phyloP scores from a whole-genome alignment of 805 yeast genomes.

The Crinitomyces ghanaensis region DNA sequence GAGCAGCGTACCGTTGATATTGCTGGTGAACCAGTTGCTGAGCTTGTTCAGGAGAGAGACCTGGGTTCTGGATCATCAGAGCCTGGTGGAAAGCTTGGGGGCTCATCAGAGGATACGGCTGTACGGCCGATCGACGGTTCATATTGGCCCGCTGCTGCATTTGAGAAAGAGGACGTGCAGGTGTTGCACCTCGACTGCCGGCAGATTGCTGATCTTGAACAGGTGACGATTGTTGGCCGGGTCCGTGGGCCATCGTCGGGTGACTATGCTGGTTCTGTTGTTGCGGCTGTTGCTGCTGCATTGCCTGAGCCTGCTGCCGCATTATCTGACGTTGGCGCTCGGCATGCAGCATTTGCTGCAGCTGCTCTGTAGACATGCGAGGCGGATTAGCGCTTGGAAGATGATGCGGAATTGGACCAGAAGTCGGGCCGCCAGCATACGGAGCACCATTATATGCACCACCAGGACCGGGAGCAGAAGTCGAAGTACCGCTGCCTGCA shows the following conservation, averaged over 20 bases:
- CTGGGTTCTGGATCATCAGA: slow-evolving; percentile 17
- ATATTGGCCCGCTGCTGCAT: too few relatives aligned
- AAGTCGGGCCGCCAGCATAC: slow-evolving; percentile 1
- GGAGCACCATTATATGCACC: slow-evolving; percentile 1
- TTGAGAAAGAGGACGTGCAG: too few relatives aligned
- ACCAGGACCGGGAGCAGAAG: slow-evolving; percentile 2
- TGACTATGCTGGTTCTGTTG: too few relatives aligned
- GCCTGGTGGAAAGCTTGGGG: too few relatives aligned
- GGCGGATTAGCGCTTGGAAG: not conserved
- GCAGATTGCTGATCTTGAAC: too few relatives aligned
- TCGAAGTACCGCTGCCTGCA: slow-evolving; percentile 4
- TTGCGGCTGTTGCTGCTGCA: slow-evolving; percentile 14
- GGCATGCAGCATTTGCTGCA: slow-evolving; percentile 17
- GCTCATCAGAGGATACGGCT: too few relatives aligned
- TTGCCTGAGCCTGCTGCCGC: slow-evolving; percentile 22
- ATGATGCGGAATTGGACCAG: slow-evolving; percentile 2
- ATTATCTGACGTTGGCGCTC: slow-evolving; percentile 23
- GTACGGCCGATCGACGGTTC: too few relatives aligned
- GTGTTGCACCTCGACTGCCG: too few relatives aligned
- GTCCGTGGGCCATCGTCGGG: too few relatives aligned
- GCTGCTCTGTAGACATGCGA: slow-evolving; percentile 16
- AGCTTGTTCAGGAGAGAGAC: slow-evolving; percentile 24
- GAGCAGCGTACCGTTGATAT: slow-evolving; percentile 20
- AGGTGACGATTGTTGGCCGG: too few relatives aligned
- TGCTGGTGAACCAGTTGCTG: slow-evolving; percentile 24